phyloP scores from a whole-genome alignment of 2,329 filamentous ascomycete genomes.

The Fusarium kyushuense region DNA sequence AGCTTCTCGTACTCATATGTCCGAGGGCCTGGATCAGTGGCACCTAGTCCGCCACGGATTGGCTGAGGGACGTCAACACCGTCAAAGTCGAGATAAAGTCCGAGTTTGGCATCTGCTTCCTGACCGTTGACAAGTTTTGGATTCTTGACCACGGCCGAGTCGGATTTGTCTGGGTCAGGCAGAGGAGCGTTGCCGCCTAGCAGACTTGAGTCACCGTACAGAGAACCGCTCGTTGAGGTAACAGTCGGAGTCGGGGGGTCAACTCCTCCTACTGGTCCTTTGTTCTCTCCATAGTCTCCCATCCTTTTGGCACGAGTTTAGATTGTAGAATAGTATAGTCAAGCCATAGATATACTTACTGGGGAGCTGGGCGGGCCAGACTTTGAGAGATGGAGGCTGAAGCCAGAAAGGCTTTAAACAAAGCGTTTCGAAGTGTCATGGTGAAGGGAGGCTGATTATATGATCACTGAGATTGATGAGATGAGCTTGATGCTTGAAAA shows the following conservation, averaged over 20 bases:
- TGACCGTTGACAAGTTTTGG: constrained; percentile 21
- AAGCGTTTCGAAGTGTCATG: neutral
- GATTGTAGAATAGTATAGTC: neutral
- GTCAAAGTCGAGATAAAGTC: constrained; percentile 18
- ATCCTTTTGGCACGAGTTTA: neutral
- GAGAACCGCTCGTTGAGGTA: constrained; percentile 13
- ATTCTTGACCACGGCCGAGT: constrained; percentile 22
- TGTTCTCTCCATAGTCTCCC: constrained; percentile 26
- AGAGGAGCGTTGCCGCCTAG: constrained; percentile 17
- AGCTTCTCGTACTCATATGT: constrained; percentile 24
- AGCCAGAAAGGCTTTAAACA: constrained; percentile 3
- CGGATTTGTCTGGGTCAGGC: constrained; percentile 5
- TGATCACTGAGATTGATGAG: neutral
- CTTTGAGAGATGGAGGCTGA: neutral
- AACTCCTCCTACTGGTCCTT: constrained; percentile 10
- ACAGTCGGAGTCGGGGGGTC: constrained; percentile 22
- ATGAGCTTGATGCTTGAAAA: neutral
- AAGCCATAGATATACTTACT: neutral
- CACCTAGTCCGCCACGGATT: constrained; percentile 9
- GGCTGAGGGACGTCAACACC: constrained; percentile 13
- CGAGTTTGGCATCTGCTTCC: constrained; percentile 12
- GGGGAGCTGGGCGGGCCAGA: constrained; percentile 6
- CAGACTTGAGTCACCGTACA: constrained; percentile 12
- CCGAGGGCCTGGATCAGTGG: constrained; percentile 20
- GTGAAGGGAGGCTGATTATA: neutral